phyloP scores from a whole-genome alignment of 2,329 filamentous ascomycete genomes.

The Scolecobasidium constrictum region DNA sequence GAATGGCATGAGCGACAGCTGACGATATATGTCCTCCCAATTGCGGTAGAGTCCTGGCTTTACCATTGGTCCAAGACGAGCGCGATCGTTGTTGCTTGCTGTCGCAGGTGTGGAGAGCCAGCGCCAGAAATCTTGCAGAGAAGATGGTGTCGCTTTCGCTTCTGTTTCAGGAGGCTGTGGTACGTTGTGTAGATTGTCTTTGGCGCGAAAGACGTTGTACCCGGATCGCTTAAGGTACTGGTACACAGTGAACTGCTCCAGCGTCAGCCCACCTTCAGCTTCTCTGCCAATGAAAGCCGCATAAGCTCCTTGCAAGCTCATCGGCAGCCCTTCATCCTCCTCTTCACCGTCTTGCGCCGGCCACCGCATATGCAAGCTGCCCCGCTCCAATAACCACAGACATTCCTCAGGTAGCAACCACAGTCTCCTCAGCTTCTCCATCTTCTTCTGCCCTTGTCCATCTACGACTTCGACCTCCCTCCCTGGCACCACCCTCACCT shows the following conservation, averaged over 20 bases:
- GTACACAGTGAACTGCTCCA: constrained; percentile 85
- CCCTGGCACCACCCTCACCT: constrained; percentile 30
- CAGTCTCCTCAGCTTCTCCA: constrained; percentile 32
- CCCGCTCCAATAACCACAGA: constrained; percentile 78
- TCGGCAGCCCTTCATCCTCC: constrained; percentile 55
- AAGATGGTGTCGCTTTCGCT: constrained; percentile 15
- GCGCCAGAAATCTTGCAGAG: constrained; percentile 23
- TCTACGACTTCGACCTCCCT: background rate
- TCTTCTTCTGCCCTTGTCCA: constrained; percentile 14
- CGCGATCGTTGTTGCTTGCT: constrained; percentile 14
- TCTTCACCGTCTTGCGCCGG: constrained; percentile 33
- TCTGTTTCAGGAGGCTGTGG: constrained; percentile 1
- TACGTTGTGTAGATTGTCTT: constrained; percentile 7
- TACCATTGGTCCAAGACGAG: constrained; percentile 37
- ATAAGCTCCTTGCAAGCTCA: constrained; percentile 88
- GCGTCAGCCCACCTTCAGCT: constrained; percentile 42
- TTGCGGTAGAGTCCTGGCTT: constrained; percentile 42
- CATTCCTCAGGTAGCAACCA: constrained; percentile 92
- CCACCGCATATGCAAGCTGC: constrained; percentile 81
- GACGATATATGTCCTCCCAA: constrained; percentile 60
- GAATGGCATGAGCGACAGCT: constrained; percentile 61
- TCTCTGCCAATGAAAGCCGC: constrained; percentile 68
- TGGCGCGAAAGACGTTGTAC: constrained; percentile 66
- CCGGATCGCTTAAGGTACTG: constrained; percentile 72
- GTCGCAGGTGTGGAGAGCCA: constrained; percentile 16